Percentiles rank a stretch among this genome's conserved stretches.
phyloP scores from a whole-genome alignment of 495 filamentous ascomycete species.

The Hypomontagnella monticulosa region DNA sequence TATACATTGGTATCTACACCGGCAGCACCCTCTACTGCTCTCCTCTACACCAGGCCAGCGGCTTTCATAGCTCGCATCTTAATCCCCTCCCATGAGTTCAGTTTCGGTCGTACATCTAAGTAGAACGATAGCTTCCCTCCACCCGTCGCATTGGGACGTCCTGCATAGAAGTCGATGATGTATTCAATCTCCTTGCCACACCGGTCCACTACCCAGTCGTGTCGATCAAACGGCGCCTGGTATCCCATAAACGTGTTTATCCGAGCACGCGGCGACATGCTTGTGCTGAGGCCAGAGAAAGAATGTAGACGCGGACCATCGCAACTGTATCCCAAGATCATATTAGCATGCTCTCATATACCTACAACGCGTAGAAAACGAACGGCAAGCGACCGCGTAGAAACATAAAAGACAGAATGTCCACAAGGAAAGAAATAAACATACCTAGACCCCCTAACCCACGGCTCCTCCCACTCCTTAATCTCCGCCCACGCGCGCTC shows the following conservation, averaged over 20 bases:
- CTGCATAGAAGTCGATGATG: conserved; percentile 97
- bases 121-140: conserved; percentile 81
- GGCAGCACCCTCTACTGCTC: conserved; percentile 1
- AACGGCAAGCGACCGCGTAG: not conserved
- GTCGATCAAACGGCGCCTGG: conserved; percentile 89
- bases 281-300: conserved; percentile 79
- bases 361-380: not conserved
- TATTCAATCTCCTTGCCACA: conserved; percentile 93
- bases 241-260: conserved; percentile 86
- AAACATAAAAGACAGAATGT: not conserved
- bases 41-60: conserved; percentile 64
- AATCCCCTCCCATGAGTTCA: conserved; percentile 90
- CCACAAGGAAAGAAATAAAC: not conserved
- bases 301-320: conserved; percentile 83
- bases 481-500: conserved; percentile 89
- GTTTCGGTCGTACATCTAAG: conserved; percentile 92
- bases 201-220: conserved; percentile 96
- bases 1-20: conserved; percentile 25
- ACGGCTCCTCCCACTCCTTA: conserved; percentile 80
- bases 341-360: not conserved
- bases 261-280: conserved; percentile 82
- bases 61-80: conserved; percentile 78
- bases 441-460: conserved; percentile 63
- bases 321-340: conserved; percentile 58
- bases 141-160: conserved; percentile 60